Base-by-base conservation (phyloP, 352 stramenopile species). In the Globisporangium iwayamae region DNA sequence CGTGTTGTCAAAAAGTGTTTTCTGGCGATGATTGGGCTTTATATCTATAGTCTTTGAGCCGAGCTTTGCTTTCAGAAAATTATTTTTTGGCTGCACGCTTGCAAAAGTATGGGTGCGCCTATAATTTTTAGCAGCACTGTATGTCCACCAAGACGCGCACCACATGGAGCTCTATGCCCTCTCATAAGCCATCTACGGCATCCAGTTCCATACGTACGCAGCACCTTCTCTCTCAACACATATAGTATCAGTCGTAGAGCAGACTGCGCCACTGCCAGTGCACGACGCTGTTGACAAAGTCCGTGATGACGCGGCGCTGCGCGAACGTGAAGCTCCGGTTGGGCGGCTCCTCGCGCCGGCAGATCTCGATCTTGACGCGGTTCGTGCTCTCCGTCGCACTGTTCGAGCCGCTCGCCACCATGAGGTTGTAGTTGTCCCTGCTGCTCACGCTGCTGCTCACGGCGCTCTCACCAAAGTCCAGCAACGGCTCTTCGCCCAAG, bases 251-350 rank as follows among this genome's bases (percentile, higher is more conserved):
- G 73, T 94, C 85, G 70, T 94, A 94, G 22, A 94, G 79, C 55
- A 94, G 75, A 68, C 78, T 89, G 14, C 82, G 79, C 87, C 87
- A 96, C 54, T 94, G 87, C 87, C 87, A 96, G 70, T 94, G 87
- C 50, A 94, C 83, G 53, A 94, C 87, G 63, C 73, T 87, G 68
- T 96, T 96, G 39, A 96, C 83, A 66, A 96, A 94, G 55, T 94
- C 83, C 2, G 79, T 77, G 65, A 96, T 91, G 34, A 86, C 86
- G 20, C 86, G 85, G 8, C 87, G 84, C 69, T 96, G 87, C 2
- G 85, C 79, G 20, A 87, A 81, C 18, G 85, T 92, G 65, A 96
- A 92, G 69, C 77, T 78, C 52, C 87, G 82, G 66, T 90, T 92
- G 32, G 67, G 68, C 2, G 87, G 81, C 63, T 94, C 87, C 56